Base-by-base conservation (phyloP, 257 asterid genomes). In the Rubia yunnanensis region DNA sequence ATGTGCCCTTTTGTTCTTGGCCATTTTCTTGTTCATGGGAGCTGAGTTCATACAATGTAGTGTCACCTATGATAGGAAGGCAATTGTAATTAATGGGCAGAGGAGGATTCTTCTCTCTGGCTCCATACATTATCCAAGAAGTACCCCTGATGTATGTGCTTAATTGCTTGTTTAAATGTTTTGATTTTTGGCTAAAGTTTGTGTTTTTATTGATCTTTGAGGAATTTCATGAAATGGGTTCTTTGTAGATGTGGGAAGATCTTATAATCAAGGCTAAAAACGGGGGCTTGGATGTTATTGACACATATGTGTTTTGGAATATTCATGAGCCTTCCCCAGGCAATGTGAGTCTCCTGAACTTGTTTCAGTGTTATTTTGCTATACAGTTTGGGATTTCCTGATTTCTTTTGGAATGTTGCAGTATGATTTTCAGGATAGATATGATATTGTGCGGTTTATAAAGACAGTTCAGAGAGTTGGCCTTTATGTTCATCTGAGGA, bases 201-300 rank as follows among this genome's bases (percentile, higher is more conserved):
- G 60, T 11, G 62, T 35, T 14, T 57, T 46, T 48, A 20, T 27
- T 59, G 5, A 60, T 48, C 36, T 7, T 41, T 54, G 34, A 17
- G 65, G 17, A 54, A 44, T 44, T 44, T n/a, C 58, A 27, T 5
- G 27, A 38, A 50, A 71, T 61, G 61, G 71, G 48, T 22, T 24
- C 4, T 58, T 28, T 74, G 80, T 80, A 86, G 94, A 86, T 86
- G 94, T 86, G 90, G 94, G 88, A 84, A 79, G 83, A 82, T 77
- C 82, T 84, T 23, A 78, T 84, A 52, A 56, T 58, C 66, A 84
- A 86, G 82, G 90, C 88, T 24, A 86, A 86, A 75, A 65, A 78
- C 77, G 90, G 77, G 64, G 84, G 84, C n/a, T 75, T 86, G 67
- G 94, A 86, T 77, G 94, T 80, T 27, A 84, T 86, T 67, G 94